Evolutionary conservation across 495 filamentous ascomycete species (phyloP).

Genomic region (Achaetomiella virescens): DNA sequence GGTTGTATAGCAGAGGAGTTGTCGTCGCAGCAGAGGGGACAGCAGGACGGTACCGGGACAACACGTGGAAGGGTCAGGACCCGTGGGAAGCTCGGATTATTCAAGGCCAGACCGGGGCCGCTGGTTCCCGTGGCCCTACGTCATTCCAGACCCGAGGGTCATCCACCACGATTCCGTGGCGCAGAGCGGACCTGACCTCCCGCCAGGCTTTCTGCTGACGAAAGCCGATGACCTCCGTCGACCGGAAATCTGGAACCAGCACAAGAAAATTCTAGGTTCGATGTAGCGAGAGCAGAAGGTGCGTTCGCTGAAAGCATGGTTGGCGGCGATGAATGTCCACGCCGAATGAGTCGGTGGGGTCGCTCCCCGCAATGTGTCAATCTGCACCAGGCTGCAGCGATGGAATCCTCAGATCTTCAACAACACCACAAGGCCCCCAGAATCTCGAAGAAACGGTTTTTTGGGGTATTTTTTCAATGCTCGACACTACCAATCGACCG

Average conservation of each 20-base stretch:
- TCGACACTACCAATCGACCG: too few species aligned
- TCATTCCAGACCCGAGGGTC: slow-evolving; percentile 4
- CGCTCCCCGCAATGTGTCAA: too few species aligned
- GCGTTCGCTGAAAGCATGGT: not conserved
- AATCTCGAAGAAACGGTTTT: too few species aligned
- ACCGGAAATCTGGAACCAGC: not conserved
- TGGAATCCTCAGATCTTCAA: not conserved
- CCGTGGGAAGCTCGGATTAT: not conserved
- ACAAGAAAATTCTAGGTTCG: not conserved
- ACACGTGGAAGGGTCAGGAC: not conserved
- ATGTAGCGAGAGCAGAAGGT: not conserved
- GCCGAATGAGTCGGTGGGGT: slow-evolving; percentile 11
- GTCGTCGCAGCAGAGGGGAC: not conserved
- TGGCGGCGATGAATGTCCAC: not conserved
- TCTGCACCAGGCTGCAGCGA: too few species aligned
- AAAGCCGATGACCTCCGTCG: slow-evolving; percentile 11
- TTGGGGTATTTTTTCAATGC: too few species aligned
- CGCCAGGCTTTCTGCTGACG: slow-evolving; percentile 2
- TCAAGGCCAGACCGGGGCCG: not conserved
- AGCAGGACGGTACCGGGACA: not conserved
- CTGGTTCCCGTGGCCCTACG: not conserved
- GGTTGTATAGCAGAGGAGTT: not conserved
- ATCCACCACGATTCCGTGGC: slow-evolving; percentile 8
- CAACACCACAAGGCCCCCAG: not conserved
- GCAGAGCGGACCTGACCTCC: slow-evolving; percentile 4